Conservation (phyloP, 2,329 filamentous ascomycete species). For the Davidsoniella virescens region DNA sequence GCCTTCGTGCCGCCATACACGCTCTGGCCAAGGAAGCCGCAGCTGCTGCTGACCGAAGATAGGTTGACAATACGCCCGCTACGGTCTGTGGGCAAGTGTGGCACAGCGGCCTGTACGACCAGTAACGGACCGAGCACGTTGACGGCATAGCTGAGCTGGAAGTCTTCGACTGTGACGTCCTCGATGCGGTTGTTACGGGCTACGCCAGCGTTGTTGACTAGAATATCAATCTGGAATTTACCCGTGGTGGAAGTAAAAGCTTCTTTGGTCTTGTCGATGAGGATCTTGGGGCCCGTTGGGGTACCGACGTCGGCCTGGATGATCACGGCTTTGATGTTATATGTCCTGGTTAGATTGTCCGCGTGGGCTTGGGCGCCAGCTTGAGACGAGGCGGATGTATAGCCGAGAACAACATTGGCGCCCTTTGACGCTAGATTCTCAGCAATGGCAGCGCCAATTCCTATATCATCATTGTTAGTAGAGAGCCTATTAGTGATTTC, state of each 20-base stretch:
- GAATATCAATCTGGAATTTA: conserved; percentile 56
- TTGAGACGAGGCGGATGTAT: conserved; percentile 34
- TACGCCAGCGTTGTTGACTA: conserved; percentile 75
- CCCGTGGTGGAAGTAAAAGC: conserved; percentile 34
- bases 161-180: conserved; percentile 48
- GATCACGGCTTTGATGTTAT: conserved; percentile 43
- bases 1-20: conserved; percentile 44
- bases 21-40: conserved; percentile 37
- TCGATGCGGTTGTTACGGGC: conserved; percentile 48
- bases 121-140: conserved; percentile 73
- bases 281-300: conserved; percentile 39
- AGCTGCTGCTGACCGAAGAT: conserved; percentile 36
- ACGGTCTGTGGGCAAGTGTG: conserved; percentile 53
- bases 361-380: conserved; percentile 44
- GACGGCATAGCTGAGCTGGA: conserved; percentile 55
- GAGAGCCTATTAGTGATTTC: neutral
- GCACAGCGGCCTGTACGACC: conserved; percentile 55
- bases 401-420: conserved; percentile 52
- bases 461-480: conserved; percentile 24
- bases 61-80: conserved; percentile 40
- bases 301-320: conserved; percentile 59
- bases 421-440: conserved; percentile 59
- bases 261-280: conserved; percentile 42
- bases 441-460: conserved; percentile 51
- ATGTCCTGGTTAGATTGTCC: conserved; percentile 32